A percentile compares a stretch with the other conserved stretches of the same genome.
phyloP scores from a whole-genome alignment of 1,284 basidiomycete species.

The Malassezia sympodialis region DNA sequence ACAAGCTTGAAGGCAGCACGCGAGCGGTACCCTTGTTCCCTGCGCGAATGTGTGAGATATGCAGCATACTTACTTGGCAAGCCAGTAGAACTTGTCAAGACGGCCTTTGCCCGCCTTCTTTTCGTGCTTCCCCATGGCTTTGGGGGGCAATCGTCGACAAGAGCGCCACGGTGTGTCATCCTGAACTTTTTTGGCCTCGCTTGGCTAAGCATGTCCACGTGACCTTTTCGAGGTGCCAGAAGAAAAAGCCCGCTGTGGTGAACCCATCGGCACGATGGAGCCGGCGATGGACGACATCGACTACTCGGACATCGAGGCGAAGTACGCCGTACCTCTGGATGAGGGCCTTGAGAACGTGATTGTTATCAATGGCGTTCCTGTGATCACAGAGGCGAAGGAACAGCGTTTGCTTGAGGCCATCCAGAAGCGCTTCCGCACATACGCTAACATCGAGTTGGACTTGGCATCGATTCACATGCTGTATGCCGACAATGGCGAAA shows the following conservation, averaged over 20 bases:
- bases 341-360: slow-evolving; percentile 50
- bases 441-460: slow-evolving; percentile 46
- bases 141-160: background rate
- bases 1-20: slow-evolving; percentile 99
- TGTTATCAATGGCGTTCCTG: slow-evolving; percentile 50
- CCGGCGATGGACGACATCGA: slow-evolving; percentile 61
- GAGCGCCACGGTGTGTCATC: background rate
- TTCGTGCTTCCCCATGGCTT: slow-evolving; percentile 41
- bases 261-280: slow-evolving; percentile 48
- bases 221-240: slow-evolving; percentile 7
- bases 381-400: slow-evolving; percentile 47
- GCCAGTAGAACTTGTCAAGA: slow-evolving; percentile 49
- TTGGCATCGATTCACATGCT: slow-evolving; percentile 49
- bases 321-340: slow-evolving; percentile 52
- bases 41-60: background rate
- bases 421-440: slow-evolving; percentile 47
- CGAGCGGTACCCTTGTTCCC: slow-evolving; percentile 93
- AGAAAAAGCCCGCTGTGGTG: slow-evolving; percentile 13
- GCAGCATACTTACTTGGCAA: slow-evolving; percentile 50
- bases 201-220: slow-evolving; percentile 10
- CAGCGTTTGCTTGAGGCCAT: slow-evolving; percentile 49
- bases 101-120: slow-evolving; percentile 48
- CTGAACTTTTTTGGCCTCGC: slow-evolving; percentile 1
- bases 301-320: slow-evolving; percentile 85
- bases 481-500: slow-evolving; percentile 45